These are phyloP conservation scores for Dillenia suffruticosa DNA, from an alignment of 164 flowering plant genomes.

Conservation along the genomic window DNA sequence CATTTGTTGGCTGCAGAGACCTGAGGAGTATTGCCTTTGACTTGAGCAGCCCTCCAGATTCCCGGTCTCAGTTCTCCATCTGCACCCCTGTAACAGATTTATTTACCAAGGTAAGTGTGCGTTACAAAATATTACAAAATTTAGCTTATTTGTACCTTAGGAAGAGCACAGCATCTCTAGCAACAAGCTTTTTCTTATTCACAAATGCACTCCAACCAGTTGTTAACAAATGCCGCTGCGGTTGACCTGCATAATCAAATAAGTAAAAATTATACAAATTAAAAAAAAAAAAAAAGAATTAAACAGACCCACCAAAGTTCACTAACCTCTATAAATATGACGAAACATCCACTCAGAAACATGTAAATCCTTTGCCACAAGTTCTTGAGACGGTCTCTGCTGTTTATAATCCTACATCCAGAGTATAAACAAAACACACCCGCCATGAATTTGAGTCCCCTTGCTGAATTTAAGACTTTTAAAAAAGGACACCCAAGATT, in stretches of 20 bases:
- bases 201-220: constrained; percentile 99
- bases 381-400: constrained; percentile 98
- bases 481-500: not conserved
- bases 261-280: not conserved
- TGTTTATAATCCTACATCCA: constrained; percentile 76
- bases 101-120: not conserved
- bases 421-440: not conserved
- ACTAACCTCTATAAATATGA: constrained; percentile 87
- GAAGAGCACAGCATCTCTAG: constrained; percentile 98
- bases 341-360: constrained; percentile 89
- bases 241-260: constrained; percentile 66
- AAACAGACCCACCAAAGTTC: no score
- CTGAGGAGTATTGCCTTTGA: constrained; percentile 36
- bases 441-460: no score
- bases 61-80: constrained; percentile 93
- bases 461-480: not conserved
- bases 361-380: constrained; percentile 91
- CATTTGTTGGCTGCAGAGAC: constrained; percentile 32
- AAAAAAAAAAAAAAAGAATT: not conserved
- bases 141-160: constrained; percentile 49
- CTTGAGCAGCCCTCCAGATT: constrained; percentile 70
- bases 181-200: constrained; percentile 86
- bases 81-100: constrained; percentile 54
- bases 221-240: constrained; percentile 94
- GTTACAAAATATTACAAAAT: not conserved